Conservation (phyloP, 2,329 filamentous ascomycete species). For the Sclerotinia subarctica region DNA sequence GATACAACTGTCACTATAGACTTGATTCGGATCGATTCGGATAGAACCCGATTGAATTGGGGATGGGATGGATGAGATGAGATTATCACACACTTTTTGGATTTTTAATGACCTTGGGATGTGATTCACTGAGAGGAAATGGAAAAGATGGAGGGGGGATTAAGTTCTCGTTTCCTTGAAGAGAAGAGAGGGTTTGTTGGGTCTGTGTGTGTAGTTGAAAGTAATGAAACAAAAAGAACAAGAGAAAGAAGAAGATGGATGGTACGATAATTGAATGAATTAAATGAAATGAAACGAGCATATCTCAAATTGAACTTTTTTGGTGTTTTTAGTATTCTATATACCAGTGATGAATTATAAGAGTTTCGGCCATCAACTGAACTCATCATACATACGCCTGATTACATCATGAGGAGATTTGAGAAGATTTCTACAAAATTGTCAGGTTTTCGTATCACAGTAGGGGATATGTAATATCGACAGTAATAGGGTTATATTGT, state of each 20-base stretch:
- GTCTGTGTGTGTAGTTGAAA: background rate
- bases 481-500: too few relatives aligned
- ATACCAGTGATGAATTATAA: background rate
- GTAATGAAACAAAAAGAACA: constrained; percentile 2
- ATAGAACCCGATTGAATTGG: background rate
- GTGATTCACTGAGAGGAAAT: background rate
- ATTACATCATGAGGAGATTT: too few relatives aligned
- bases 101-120: constrained; percentile 8
- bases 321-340: background rate
- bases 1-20: constrained; percentile 10
- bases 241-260: background rate
- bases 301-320: background rate
- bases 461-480: too few relatives aligned
- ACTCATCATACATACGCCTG: too few relatives aligned
- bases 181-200: too few relatives aligned
- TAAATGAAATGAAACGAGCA: constrained; percentile 5
- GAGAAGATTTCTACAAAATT: too few relatives aligned
- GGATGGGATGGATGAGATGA: background rate
- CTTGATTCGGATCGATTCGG: background rate
- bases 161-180: too few relatives aligned
- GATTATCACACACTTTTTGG: constrained; percentile 6
- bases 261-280: constrained; percentile 1
- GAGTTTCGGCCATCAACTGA: background rate
- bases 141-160: background rate
- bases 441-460: too few relatives aligned